These are phyloP conservation scores for Rhizopus sp. DNA, from an alignment of 371 early-diverging fungal genomes.

Conservation along the genomic window DNA sequence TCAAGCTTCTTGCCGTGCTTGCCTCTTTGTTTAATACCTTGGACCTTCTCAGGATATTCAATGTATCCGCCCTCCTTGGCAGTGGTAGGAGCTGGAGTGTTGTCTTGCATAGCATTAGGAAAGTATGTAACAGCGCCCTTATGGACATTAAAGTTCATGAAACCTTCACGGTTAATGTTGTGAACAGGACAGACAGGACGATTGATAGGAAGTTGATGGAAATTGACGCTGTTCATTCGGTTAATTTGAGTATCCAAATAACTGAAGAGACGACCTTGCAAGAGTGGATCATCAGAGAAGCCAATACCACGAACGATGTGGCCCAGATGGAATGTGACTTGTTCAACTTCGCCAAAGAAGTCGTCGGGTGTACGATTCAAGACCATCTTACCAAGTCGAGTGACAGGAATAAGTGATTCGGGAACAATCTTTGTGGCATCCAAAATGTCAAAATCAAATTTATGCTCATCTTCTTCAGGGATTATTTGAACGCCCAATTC, in stretches of 20 bases:
- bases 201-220: slow-evolving; percentile 57
- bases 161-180: slow-evolving; percentile 61
- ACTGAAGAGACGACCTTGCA: slow-evolving; percentile 57
- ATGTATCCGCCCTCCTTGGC: slow-evolving; percentile 21
- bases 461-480: slow-evolving; percentile 38
- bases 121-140: slow-evolving; percentile 22
- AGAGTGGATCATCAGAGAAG: slow-evolving; percentile 50
- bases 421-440: slow-evolving; percentile 62
- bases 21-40: slow-evolving; percentile 25
- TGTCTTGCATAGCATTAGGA: slow-evolving; percentile 19
- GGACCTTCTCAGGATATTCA: slow-evolving; percentile 20
- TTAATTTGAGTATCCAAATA: slow-evolving; percentile 58
- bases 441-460: slow-evolving; percentile 50
- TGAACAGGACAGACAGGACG: slow-evolving; percentile 37
- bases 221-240: slow-evolving; percentile 52
- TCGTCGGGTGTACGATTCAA: slow-evolving; percentile 57
- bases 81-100: slow-evolving; percentile 19
- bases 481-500: slow-evolving; percentile 55
- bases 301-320: slow-evolving; percentile 55
- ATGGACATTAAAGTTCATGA: slow-evolving; percentile 20
- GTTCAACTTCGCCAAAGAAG: slow-evolving; percentile 61
- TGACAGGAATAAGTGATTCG: slow-evolving; percentile 48
- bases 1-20: slow-evolving; percentile 33
- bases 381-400: slow-evolving; percentile 46
- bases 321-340: slow-evolving; percentile 44